Conservation (phyloP, 805 yeast species). For the Saccharomycopsis capsularis region DNA sequence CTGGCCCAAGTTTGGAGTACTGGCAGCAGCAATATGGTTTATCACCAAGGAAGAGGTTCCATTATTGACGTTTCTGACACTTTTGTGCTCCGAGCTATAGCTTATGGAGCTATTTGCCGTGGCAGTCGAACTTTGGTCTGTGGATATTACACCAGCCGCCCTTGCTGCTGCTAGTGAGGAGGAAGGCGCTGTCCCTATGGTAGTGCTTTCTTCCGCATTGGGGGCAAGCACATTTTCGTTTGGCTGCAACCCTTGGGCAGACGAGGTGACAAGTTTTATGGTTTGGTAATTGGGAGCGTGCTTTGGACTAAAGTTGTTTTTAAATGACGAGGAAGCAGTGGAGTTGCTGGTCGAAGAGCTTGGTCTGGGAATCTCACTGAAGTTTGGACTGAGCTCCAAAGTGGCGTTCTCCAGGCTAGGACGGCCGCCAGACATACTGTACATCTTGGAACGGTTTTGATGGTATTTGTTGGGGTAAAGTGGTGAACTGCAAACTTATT, state of each 20-base stretch:
- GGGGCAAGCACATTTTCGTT: conserved; percentile 5
- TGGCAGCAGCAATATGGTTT: neutral
- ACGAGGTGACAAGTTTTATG: conserved; percentile 6
- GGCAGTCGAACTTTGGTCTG: neutral
- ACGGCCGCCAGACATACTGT: no score
- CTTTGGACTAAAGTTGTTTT: neutral
- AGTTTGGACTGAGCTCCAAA: conserved; percentile 11
- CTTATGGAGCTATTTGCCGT: neutral
- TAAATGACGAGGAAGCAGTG: neutral
- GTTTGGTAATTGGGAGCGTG: neutral
- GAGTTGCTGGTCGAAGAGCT: neutral
- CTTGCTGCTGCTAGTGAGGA: neutral
- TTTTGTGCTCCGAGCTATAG: neutral
- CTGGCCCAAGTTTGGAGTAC: neutral
- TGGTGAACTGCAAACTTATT: no score
- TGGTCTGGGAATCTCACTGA: conserved; percentile 7
- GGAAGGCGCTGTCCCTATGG: neutral
- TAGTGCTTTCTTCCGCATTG: no score
- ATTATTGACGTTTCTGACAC: neutral
- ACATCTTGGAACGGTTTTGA: no score
- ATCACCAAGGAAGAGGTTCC: neutral
- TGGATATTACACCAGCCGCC: no score
- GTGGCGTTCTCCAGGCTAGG: neutral
- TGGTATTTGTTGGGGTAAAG: no score
- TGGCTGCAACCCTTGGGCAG: conserved; percentile 1